Evolutionary conservation across 164 flowering plant species (phyloP).

Genomic region (Taxillus chinensis): DNA sequence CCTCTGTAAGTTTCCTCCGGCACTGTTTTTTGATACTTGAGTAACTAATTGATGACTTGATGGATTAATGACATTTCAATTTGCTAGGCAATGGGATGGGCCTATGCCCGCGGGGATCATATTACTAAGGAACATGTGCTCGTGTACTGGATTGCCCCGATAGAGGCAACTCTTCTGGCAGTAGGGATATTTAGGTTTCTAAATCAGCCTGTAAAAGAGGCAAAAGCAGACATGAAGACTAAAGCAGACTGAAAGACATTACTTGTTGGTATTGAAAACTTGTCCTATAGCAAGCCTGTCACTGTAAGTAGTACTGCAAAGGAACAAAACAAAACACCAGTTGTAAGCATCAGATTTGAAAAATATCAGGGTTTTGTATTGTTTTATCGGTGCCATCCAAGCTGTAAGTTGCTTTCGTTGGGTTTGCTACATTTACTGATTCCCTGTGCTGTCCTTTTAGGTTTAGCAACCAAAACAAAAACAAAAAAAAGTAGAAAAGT

Average conservation of each 20-base stretch:
- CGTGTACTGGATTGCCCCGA: conserved; percentile 95
- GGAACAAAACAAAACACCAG: too few relatives aligned
- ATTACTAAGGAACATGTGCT: conserved; percentile 74
- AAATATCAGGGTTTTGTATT: too few relatives aligned
- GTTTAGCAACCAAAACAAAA: too few relatives aligned
- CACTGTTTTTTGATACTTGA: neutral
- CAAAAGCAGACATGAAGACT: conserved; percentile 19
- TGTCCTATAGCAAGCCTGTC: too few relatives aligned
- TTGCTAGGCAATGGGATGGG: conserved; percentile 54
- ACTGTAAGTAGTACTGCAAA: too few relatives aligned
- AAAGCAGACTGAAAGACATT: conserved; percentile 36
- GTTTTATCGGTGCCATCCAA: too few relatives aligned
- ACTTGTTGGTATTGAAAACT: too few relatives aligned
- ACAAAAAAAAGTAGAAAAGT: too few relatives aligned
- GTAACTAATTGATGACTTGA: neutral
- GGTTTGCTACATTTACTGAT: too few relatives aligned
- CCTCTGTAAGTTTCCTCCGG: conserved; percentile 59
- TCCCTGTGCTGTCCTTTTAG: too few relatives aligned
- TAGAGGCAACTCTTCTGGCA: conserved; percentile 71
- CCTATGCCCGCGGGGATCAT: conserved; percentile 85
- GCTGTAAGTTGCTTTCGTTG: too few relatives aligned
- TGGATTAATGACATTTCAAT: neutral
- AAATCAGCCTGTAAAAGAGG: conserved; percentile 25
- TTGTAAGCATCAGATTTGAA: too few relatives aligned
- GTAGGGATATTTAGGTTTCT: conserved; percentile 60